A percentile compares a stretch with the other conserved stretches of the same genome.
phyloP scores from a whole-genome alignment of 768 basidiomycete genomes.

The Tulasnella sp. region DNA sequence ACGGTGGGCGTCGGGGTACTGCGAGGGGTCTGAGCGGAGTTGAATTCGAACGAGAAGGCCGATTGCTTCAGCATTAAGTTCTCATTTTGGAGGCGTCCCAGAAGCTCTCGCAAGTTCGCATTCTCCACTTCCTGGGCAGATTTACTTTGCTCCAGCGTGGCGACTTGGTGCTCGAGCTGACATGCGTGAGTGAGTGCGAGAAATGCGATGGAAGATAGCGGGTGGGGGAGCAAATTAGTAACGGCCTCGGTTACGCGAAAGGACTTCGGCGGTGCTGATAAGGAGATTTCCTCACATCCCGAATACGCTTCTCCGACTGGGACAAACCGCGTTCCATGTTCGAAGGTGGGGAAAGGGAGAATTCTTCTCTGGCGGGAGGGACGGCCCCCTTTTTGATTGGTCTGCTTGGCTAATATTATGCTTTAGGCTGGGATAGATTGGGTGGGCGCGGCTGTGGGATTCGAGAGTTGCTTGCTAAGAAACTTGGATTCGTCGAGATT shows the following conservation, averaged over 20 bases:
- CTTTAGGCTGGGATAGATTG: not conserved
- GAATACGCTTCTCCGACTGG: conserved; percentile 76
- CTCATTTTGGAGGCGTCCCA: conserved; percentile 78
- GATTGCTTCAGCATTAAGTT: conserved; percentile 73
- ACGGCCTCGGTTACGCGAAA: not conserved
- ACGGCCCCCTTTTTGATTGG: not conserved
- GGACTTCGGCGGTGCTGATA: not conserved
- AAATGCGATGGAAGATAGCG: not conserved
- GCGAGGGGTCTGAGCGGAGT: conserved; percentile 32
- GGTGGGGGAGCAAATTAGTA: not conserved
- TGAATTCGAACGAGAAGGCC: conserved; percentile 77
- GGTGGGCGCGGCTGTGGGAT: not conserved
- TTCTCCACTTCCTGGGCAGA: conserved; percentile 68
- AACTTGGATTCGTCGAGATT: conserved; percentile 17
- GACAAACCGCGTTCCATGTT: conserved; percentile 59
- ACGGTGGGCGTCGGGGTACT: conserved; percentile 3
- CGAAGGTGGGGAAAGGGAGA: conserved; percentile 32
- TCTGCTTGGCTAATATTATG: not conserved
- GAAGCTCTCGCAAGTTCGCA: conserved; percentile 78
- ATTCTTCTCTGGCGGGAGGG: conserved; percentile 12
- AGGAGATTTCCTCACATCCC: conserved; percentile 60
- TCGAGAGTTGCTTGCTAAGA: conserved; percentile 19
- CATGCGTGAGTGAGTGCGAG: conserved; percentile 1
- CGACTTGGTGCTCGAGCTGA: conserved; percentile 86
- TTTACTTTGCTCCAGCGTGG: conserved; percentile 77